These are phyloP conservation scores for Aspergillus tamarii DNA, from an alignment of 2,329 filamentous ascomycete genomes.

Conservation along the genomic window DNA sequence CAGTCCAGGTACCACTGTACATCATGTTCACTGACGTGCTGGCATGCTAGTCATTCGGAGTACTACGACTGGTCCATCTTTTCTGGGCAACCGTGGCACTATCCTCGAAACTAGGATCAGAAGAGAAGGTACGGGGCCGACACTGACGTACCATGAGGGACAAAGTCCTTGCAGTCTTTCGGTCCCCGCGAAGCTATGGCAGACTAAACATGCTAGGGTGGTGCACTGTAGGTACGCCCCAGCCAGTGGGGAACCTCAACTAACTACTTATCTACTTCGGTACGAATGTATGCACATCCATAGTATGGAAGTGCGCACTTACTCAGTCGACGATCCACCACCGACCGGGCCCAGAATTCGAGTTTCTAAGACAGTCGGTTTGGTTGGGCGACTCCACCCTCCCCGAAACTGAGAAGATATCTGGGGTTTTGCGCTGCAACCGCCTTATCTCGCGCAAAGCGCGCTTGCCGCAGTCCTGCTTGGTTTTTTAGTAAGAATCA, in stretches of 20 bases:
- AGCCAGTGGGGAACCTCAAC: slow-evolving; percentile 1
- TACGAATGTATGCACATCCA: slow-evolving; percentile 3
- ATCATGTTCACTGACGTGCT: slow-evolving; percentile 21
- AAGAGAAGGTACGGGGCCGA: slow-evolving; percentile 22
- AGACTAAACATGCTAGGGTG: slow-evolving; percentile 7
- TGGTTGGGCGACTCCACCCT: slow-evolving; percentile 18
- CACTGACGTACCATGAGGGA: slow-evolving; percentile 27
- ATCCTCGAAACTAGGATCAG: slow-evolving; percentile 18
- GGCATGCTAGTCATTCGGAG: slow-evolving; percentile 17
- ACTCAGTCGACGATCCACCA: slow-evolving; percentile 11
- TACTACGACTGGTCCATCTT: slow-evolving; percentile 21
- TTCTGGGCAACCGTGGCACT: slow-evolving; percentile 16
- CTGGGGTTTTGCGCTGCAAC: slow-evolving; percentile 41
- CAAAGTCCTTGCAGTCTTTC: slow-evolving; percentile 18
- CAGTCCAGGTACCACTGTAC: slow-evolving; percentile 13
- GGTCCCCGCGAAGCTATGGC: slow-evolving; percentile 12
- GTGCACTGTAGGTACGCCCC: slow-evolving; percentile 5
- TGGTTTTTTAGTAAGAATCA: background rate
- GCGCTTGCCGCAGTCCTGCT: slow-evolving; percentile 40
- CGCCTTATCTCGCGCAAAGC: slow-evolving; percentile 40
- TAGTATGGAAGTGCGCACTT: slow-evolving; percentile 1
- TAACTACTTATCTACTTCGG: slow-evolving; percentile 1
- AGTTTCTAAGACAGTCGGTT: slow-evolving; percentile 6
- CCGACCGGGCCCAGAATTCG: slow-evolving; percentile 14
- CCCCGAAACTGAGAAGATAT: slow-evolving; percentile 18